Evolutionary conservation across 306 rosid species (phyloP).

Genomic region (Quercus parvula): DNA sequence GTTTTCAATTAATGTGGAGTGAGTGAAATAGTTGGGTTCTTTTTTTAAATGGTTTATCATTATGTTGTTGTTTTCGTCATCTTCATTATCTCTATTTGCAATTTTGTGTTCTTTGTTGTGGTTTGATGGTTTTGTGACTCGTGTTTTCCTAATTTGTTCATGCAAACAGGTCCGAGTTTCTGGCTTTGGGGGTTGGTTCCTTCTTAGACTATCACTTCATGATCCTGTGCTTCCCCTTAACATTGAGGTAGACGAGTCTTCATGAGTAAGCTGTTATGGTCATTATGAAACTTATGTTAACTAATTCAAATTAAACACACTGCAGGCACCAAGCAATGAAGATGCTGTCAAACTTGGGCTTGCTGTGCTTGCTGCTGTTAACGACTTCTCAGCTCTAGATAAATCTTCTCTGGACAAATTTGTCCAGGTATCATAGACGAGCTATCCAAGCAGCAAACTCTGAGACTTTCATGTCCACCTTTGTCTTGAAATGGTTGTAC

Average conservation of each 20-base stretch:
- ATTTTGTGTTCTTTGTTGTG: not conserved
- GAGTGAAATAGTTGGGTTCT: not conserved
- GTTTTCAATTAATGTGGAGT: not conserved
- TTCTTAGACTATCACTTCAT: constrained; percentile 87
- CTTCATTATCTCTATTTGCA: constrained; percentile 5
- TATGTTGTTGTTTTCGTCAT: not conserved
- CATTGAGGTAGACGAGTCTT: constrained; percentile 66
- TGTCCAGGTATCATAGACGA: constrained; percentile 40
- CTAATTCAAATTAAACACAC: constrained; percentile 23
- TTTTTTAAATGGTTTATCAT: not conserved
- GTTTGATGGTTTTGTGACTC: not conserved
- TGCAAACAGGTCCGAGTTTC: constrained; percentile 76
- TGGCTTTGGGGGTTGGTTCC: constrained; percentile 93
- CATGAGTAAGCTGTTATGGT: not conserved
- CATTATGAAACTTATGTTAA: not conserved
- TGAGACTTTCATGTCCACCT: constrained; percentile 17
- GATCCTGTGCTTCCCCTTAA: constrained; percentile 98
- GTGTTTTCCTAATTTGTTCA: constrained; percentile 25
- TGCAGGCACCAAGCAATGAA: constrained; percentile 64
- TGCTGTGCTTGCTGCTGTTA: constrained; percentile 55
- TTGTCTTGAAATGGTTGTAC: constrained; percentile 6
- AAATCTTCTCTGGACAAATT: constrained; percentile 77
- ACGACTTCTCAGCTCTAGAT: constrained; percentile 71
- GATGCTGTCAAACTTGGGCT: constrained; percentile 75
- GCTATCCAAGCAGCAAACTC: constrained; percentile 10